Conservation (phyloP, 805 yeast genomes). For the Peterozyma toletana region DNA sequence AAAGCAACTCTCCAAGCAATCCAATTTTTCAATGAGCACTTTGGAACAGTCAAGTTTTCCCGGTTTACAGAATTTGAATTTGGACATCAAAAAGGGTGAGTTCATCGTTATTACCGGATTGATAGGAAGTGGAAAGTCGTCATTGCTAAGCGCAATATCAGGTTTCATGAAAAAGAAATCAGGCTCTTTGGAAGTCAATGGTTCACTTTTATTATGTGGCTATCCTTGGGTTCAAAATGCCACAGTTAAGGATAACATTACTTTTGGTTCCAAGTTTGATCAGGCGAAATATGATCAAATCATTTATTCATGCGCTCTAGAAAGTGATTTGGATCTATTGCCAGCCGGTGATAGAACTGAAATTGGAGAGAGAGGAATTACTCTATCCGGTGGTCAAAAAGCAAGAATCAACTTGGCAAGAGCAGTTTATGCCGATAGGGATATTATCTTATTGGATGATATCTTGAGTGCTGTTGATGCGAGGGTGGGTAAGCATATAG, state of each 20-base stretch:
- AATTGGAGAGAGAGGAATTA: constrained; percentile 72
- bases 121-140: constrained; percentile 30
- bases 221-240: constrained; percentile 73
- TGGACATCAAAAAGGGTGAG: constrained; percentile 23
- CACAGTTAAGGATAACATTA: constrained; percentile 58
- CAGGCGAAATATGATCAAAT: constrained; percentile 39
- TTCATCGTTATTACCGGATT: constrained; percentile 29
- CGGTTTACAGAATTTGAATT: constrained; percentile 22
- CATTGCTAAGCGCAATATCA: constrained; percentile 28
- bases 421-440: constrained; percentile 59
- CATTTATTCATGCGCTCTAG: constrained; percentile 51
- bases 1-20: constrained; percentile 5
- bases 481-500: constrained; percentile 63
- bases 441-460: constrained; percentile 60
- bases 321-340: constrained; percentile 48
- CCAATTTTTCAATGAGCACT: constrained; percentile 7
- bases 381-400: constrained; percentile 73
- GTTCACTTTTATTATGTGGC: constrained; percentile 14
- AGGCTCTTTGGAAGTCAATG: constrained; percentile 23
- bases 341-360: constrained; percentile 64
- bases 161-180: constrained; percentile 27
- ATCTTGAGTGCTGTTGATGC: constrained; percentile 73
- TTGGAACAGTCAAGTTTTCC: constrained; percentile 16
- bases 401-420: constrained; percentile 67
- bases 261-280: constrained; percentile 52